These are phyloP conservation scores for Gracilaria domingensis DNA, from an alignment of 23 red algal genomes.

Conservation along the genomic window DNA sequence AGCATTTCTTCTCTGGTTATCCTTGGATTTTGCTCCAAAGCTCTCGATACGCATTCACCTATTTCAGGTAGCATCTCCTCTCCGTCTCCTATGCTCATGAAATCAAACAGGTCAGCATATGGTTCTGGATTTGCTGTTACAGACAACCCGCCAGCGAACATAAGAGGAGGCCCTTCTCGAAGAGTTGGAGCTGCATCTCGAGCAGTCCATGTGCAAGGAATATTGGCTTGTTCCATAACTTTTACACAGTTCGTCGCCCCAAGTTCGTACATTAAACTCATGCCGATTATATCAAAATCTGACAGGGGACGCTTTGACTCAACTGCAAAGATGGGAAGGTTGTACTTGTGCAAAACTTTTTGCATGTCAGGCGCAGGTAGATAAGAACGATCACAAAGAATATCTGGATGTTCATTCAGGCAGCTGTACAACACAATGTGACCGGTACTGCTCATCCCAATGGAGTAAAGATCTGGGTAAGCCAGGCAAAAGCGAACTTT, in stretches of 20 bases:
- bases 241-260: slow-evolving; percentile 82
- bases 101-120: slow-evolving; percentile 79
- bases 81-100: slow-evolving; percentile 79
- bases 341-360: slow-evolving; percentile 31
- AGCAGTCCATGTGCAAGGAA: slow-evolving; percentile 60
- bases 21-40: slow-evolving; percentile 16
- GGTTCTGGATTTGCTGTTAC: slow-evolving; percentile 84
- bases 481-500: slow-evolving; percentile 76
- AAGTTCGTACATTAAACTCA: slow-evolving; percentile 81
- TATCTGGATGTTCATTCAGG: slow-evolving; percentile 68
- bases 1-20: slow-evolving; percentile 59
- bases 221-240: slow-evolving; percentile 60
- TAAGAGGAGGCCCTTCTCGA: slow-evolving; percentile 64
- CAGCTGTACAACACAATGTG: slow-evolving; percentile 82
- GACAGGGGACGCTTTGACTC: slow-evolving; percentile 71
- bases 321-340: slow-evolving; percentile 71
- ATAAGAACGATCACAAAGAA: slow-evolving; percentile 80
- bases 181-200: slow-evolving; percentile 60
- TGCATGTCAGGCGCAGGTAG: slow-evolving; percentile 81
- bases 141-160: slow-evolving; percentile 76
- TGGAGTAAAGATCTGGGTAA: slow-evolving; percentile 81
- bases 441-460: slow-evolving; percentile 83
- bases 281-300: slow-evolving; percentile 73
- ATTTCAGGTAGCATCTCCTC: slow-evolving; percentile 85
- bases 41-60: slow-evolving; percentile 32